Evolutionary conservation across 805 yeast genomes (phyloP).

Genomic region (Candida maesae): DNA sequence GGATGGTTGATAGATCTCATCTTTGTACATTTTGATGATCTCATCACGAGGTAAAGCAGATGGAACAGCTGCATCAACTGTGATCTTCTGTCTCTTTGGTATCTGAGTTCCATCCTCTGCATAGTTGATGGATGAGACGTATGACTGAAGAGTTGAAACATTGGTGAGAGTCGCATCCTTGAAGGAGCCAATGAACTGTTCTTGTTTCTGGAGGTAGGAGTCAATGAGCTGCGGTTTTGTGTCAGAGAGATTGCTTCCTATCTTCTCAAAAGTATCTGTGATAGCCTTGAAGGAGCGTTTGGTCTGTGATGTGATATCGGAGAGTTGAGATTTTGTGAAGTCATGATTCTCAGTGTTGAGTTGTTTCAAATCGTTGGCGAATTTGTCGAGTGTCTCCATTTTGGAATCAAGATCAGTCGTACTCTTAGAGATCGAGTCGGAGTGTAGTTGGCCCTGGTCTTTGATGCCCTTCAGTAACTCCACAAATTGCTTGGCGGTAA

Average conservation of each 20-base stretch:
- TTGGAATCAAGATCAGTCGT: conserved; percentile 8
- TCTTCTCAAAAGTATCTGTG: conserved; percentile 8
- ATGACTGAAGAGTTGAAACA: conserved; percentile 3
- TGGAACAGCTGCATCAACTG: conserved; percentile 10
- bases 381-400: conserved; percentile 12
- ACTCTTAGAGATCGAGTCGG: background rate
- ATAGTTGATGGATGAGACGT: conserved; percentile 8
- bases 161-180: conserved; percentile 6
- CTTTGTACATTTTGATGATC: conserved; percentile 4
- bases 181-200: conserved; percentile 7
- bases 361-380: conserved; percentile 10
- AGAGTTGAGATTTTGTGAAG: conserved; percentile 16
- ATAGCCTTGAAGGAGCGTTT: conserved; percentile 14
- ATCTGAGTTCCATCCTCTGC: conserved; percentile 11
- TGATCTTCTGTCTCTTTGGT: conserved; percentile 22
- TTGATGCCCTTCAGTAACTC: conserved; percentile 17
- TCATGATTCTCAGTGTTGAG: conserved; percentile 14
- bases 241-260: conserved; percentile 11
- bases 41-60: conserved; percentile 14
- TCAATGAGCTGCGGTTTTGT: conserved; percentile 20
- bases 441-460: conserved; percentile 12
- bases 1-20: conserved; percentile 7
- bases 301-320: conserved; percentile 11
- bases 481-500: conserved; percentile 15
- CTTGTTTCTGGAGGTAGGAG: conserved; percentile 10